These are phyloP conservation scores for Peniophora sp. DNA, from an alignment of 1,284 basidiomycete species.

Conservation along the genomic window DNA sequence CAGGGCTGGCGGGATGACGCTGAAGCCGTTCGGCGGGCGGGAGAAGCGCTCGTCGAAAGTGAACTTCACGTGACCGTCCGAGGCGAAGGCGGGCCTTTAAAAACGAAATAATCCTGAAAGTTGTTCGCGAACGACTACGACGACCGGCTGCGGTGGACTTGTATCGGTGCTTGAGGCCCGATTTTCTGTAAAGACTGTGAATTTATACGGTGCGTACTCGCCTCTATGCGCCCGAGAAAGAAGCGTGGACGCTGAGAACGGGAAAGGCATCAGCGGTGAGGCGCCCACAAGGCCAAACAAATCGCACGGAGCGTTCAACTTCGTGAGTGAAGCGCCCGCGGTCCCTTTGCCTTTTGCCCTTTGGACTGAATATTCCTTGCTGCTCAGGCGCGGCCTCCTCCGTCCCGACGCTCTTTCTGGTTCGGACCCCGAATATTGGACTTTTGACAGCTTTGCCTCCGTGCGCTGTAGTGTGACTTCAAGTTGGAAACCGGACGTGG, in stretches of 20 bases:
- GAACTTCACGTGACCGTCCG: no score
- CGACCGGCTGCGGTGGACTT: no score
- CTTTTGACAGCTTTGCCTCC: neutral
- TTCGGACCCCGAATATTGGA: neutral
- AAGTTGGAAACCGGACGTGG: neutral
- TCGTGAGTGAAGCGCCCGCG: conserved; percentile 18
- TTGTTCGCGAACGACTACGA: no score
- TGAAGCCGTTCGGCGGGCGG: no score
- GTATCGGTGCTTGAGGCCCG: no score
- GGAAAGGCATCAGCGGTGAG: conserved; percentile 5
- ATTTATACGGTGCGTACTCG: neutral
- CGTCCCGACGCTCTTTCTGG: conserved; percentile 50
- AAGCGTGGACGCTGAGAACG: neutral
- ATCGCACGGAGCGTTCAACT: conserved; percentile 13
- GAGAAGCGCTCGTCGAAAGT: no score
- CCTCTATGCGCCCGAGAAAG: neutral
- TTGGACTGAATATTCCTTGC: conserved; percentile 15
- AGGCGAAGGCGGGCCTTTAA: no score
- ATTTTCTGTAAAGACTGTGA: no score
- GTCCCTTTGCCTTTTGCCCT: conserved; percentile 11
- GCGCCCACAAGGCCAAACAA: conserved; percentile 23
- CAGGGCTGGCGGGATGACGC: no score
- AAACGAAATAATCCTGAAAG: no score
- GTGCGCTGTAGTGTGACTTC: neutral
- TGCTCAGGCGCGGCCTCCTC: conserved; percentile 67